Conservation (phyloP, 306 rosid species). For the Glycine tomentella region DNA sequence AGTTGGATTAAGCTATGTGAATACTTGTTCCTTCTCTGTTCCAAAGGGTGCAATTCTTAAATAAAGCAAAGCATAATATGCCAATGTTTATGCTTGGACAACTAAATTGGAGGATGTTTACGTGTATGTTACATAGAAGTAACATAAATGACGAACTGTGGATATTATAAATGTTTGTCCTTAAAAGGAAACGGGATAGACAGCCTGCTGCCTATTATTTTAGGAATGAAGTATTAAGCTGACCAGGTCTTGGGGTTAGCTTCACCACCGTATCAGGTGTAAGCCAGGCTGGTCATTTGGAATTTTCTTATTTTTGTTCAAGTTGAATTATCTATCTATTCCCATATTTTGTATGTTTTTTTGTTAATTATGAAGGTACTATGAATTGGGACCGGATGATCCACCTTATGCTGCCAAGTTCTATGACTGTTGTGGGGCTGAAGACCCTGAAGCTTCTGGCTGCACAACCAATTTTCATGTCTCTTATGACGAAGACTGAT, state of each 20-base stretch:
- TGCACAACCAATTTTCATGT: slow-evolving; percentile 82
- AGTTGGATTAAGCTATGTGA: not conserved
- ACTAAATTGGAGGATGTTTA: not conserved
- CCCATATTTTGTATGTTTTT: slow-evolving; percentile 27
- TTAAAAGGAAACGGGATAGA: not conserved
- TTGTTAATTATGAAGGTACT: slow-evolving; percentile 64
- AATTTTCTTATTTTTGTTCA: not conserved
- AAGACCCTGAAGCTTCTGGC: slow-evolving; percentile 77
- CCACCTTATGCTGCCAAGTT: slow-evolving; percentile 91
- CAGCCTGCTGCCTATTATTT: not conserved
- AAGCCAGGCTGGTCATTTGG: not conserved
- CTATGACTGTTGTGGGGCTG: slow-evolving; percentile 97
- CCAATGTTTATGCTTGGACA: slow-evolving; percentile 18
- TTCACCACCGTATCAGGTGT: slow-evolving; percentile 11
- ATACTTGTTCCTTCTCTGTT: slow-evolving; percentile 14
- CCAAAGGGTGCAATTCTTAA: not conserved
- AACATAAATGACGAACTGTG: slow-evolving; percentile 26
- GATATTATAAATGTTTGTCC: not conserved
- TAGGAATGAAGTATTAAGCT: slow-evolving; percentile 32
- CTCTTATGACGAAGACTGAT: slow-evolving; percentile 75
- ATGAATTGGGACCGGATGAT: slow-evolving; percentile 79
- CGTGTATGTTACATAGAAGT: not conserved
- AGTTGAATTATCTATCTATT: slow-evolving; percentile 18
- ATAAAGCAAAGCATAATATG: slow-evolving; percentile 25
- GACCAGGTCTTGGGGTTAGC: not conserved